A percentile compares a stretch with the other conserved stretches of the same genome.
These are phyloP conservation scores for Thermoascus crustaceus DNA, from an alignment of 2,329 filamentous ascomycete genomes.

Conservation along the genomic window DNA sequence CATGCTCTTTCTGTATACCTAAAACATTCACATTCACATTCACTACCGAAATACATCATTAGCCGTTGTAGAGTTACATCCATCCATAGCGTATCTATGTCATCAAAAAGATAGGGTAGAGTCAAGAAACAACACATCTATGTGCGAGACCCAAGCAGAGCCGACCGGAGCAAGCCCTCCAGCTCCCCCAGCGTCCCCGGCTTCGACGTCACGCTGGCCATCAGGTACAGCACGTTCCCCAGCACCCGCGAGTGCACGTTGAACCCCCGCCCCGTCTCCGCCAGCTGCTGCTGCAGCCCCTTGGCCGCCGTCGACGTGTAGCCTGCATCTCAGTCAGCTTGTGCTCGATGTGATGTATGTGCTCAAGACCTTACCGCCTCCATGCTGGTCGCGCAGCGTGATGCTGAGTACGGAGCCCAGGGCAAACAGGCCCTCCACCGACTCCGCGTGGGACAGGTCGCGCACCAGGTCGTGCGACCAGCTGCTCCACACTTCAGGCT, in stretches of 20 bases:
- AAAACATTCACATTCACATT: no score
- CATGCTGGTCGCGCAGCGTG: constrained; percentile 42
- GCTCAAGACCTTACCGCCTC: constrained; percentile 32
- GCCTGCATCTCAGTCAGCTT: constrained; percentile 29
- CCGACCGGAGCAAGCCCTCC: constrained; percentile 33
- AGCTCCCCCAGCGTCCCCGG: constrained; percentile 34
- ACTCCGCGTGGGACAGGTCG: constrained; percentile 47
- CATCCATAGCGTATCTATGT: no score
- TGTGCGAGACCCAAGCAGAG: constrained; percentile 19
- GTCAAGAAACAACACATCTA: no score
- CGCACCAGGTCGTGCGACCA: constrained; percentile 58
- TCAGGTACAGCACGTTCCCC: constrained; percentile 54
- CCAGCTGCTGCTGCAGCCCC: constrained; percentile 44
- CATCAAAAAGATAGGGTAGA: no score
- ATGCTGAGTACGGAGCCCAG: constrained; percentile 69
- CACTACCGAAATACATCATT: no score
- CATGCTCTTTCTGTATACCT: no score
- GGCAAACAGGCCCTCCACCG: constrained; percentile 60
- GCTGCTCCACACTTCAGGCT: constrained; percentile 53
- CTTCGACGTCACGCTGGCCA: constrained; percentile 48
- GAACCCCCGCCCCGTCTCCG: constrained; percentile 31
- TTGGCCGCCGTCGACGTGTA: constrained; percentile 51
- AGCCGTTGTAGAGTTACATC: no score
- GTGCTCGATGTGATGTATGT: no score
- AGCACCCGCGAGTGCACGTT: constrained; percentile 52